These are phyloP conservation scores for Podaxis sp. DNA, from an alignment of 768 basidiomycete species.

Conservation along the genomic window DNA sequence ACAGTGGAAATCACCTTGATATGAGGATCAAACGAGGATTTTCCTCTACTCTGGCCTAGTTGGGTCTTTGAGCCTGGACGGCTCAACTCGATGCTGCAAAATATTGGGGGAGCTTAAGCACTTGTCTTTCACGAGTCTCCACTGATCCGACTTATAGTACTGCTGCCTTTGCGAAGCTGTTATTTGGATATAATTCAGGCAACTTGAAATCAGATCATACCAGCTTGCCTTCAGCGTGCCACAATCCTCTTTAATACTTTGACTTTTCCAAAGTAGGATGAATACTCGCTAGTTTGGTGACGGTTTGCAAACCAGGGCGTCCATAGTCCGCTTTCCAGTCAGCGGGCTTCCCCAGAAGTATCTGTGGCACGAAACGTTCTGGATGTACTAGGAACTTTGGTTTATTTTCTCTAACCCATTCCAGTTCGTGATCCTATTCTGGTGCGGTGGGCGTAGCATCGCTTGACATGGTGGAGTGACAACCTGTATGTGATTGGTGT, in stretches of 20 bases:
- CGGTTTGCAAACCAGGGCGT: conserved; percentile 14
- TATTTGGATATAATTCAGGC: neutral
- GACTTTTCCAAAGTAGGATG: conserved; percentile 17
- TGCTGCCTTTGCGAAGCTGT: neutral
- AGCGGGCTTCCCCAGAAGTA: conserved; percentile 19
- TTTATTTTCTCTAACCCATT: neutral
- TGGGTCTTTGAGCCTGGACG: conserved; percentile 29
- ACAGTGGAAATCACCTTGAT: conserved; percentile 20
- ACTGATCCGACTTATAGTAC: conserved; percentile 23
- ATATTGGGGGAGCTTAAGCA: conserved; percentile 31
- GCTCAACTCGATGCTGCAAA: conserved; percentile 30
- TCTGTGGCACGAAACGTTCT: conserved; percentile 17
- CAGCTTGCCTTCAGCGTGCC: conserved; percentile 13
- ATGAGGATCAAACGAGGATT: conserved; percentile 33
- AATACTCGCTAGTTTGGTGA: conserved; percentile 19
- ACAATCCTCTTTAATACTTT: conserved; percentile 16
- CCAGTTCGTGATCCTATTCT: neutral
- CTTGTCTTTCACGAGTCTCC: conserved; percentile 21
- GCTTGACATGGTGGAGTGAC: no score
- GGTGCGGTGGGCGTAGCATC: neutral
- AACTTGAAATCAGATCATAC: neutral
- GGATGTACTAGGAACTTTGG: conserved; percentile 20
- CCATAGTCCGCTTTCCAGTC: neutral
- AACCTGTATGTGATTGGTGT: no score
- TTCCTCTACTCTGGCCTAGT: conserved; percentile 34